Percentiles rank a stretch among this genome's conserved stretches.
phyloP scores from a whole-genome alignment of 2,329 filamentous ascomycete genomes.

The Colletotrichum noveboracense region DNA sequence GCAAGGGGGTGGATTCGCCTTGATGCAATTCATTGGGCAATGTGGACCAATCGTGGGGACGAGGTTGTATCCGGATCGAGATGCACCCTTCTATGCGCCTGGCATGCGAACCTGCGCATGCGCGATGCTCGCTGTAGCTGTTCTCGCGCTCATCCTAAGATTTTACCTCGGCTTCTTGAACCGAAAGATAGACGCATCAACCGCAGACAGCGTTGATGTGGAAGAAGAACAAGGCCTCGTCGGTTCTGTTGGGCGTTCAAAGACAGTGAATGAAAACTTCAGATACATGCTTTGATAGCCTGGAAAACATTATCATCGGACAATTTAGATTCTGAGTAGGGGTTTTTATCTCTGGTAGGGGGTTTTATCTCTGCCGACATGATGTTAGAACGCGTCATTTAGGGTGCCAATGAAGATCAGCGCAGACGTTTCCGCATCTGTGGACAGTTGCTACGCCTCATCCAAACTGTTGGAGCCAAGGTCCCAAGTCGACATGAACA shows the following conservation, averaged over 20 bases:
- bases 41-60: slow-evolving; percentile 77
- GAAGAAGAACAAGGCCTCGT: slow-evolving; percentile 47
- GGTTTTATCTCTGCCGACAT: background rate
- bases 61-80: slow-evolving; percentile 64
- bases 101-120: slow-evolving; percentile 68
- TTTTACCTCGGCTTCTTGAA: slow-evolving; percentile 60
- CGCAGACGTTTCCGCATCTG: background rate
- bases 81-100: slow-evolving; percentile 65
- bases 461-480: background rate
- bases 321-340: background rate
- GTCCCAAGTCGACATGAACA: background rate
- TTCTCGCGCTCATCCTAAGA: slow-evolving; percentile 59
- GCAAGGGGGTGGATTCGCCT: slow-evolving; percentile 77
- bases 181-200: slow-evolving; percentile 43
- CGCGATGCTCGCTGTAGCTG: slow-evolving; percentile 67
- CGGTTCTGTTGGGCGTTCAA: slow-evolving; percentile 29
- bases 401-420: background rate
- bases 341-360: background rate
- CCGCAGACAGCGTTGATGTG: slow-evolving; percentile 23
- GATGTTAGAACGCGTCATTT: background rate
- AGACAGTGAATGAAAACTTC: slow-evolving; percentile 35
- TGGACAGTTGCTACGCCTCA: background rate
- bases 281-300: slow-evolving; percentile 50
- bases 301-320: background rate
- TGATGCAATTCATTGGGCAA: slow-evolving; percentile 84